Evolutionary conservation across 495 filamentous ascomycete species (phyloP).

Genomic region (Aspergillus biplanus): DNA sequence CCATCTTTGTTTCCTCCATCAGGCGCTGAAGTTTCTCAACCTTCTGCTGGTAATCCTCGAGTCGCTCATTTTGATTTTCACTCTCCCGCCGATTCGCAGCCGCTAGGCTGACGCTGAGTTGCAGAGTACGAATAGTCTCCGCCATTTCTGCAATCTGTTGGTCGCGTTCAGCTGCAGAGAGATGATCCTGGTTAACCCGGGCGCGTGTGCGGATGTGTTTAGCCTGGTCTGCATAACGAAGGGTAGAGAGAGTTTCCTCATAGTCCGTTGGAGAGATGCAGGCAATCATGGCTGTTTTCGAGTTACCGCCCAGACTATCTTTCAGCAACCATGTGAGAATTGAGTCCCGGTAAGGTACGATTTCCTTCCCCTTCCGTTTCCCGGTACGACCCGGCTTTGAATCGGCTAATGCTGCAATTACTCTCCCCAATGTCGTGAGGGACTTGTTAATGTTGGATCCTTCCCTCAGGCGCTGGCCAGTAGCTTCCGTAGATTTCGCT

Average conservation of each 20-base stretch:
- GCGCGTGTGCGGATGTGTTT: constrained; percentile 97
- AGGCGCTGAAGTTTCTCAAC: constrained; percentile 85
- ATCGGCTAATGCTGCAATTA: constrained; percentile 95
- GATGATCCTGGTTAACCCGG: constrained; percentile 90
- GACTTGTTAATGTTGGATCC: constrained; percentile 99
- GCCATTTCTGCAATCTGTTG: constrained; percentile 93
- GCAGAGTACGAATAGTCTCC: constrained; percentile 83
- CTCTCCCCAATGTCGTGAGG: constrained; percentile 89
- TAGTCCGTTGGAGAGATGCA: constrained; percentile 96
- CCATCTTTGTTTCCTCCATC: constrained; percentile 89
- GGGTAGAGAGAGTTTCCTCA: constrained; percentile 93
- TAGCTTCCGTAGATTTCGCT: constrained; percentile 94
- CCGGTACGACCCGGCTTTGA: constrained; percentile 61
- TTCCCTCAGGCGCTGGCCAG: constrained; percentile 85
- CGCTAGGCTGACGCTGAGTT: constrained; percentile 67
- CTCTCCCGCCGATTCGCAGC: constrained; percentile 50
- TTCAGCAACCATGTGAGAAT: constrained; percentile 98
- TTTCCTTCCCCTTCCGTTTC: constrained; percentile 62
- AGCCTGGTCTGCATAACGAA: constrained; percentile 96
- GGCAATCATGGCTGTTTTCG: constrained; percentile 98
- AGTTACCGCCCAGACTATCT: constrained; percentile 92
- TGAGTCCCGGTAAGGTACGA: constrained; percentile 92
- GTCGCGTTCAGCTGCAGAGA: constrained; percentile 86
- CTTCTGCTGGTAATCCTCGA: constrained; percentile 89
- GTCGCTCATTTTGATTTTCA: constrained; percentile 66